A percentile compares a stretch with the other conserved stretches of the same genome.
phyloP scores from a whole-genome alignment of 164 flowering plant genomes.

The Hamamelis virginiana region DNA sequence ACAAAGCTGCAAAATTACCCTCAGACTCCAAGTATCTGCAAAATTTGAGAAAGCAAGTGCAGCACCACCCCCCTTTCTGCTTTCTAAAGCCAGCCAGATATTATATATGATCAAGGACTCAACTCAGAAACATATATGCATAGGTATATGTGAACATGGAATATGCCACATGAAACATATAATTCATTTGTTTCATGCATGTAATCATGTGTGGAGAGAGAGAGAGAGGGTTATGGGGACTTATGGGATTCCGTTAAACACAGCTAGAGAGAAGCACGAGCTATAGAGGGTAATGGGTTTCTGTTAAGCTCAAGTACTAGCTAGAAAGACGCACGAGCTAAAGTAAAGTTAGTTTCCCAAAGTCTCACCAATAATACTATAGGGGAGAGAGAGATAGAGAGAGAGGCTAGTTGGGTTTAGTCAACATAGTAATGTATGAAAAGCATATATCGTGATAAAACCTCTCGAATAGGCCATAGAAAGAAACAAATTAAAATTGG shows the following conservation, averaged over 20 bases:
- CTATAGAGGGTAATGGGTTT: background rate
- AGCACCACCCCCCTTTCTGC: background rate
- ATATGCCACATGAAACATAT: background rate
- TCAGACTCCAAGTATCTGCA: conserved; percentile 1
- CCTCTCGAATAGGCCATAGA: conserved; percentile 18
- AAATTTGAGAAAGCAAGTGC: background rate
- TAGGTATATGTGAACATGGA: background rate
- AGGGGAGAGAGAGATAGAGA: conserved; percentile 8
- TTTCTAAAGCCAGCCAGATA: background rate
- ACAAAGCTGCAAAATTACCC: conserved; percentile 8
- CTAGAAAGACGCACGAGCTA: background rate
- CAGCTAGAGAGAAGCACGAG: conserved; percentile 10
- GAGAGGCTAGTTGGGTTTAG: conserved; percentile 28
- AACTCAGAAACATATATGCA: background rate
- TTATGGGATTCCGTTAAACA: too few relatives aligned
- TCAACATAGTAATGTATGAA: conserved; percentile 47
- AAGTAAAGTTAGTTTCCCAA: background rate
- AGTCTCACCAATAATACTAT: background rate
- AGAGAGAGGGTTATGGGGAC: background rate
- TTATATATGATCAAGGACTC: background rate
- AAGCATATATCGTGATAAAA: conserved; percentile 30
- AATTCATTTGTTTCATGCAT: conserved; percentile 19
- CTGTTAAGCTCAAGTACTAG: background rate
- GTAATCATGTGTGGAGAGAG: background rate
- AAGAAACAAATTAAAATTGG: background rate